Conservation (phyloP, 2,329 filamentous ascomycete genomes). For the Pseudogymnoascus verrucosus region DNA sequence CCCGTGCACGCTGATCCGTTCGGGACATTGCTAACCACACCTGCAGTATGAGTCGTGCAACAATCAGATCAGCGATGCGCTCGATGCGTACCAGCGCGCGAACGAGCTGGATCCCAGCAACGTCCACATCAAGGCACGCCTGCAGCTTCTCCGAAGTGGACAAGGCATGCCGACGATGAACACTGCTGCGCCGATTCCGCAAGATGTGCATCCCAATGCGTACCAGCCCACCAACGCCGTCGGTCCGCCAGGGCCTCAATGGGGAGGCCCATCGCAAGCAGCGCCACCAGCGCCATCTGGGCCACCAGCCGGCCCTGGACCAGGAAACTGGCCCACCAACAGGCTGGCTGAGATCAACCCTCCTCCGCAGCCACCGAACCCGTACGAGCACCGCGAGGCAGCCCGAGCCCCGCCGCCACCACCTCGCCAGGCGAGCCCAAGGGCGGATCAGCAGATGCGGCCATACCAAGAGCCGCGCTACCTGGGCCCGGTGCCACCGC, state of each 20-base stretch:
- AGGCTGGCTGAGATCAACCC: conserved; percentile 73
- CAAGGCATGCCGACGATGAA: conserved; percentile 60
- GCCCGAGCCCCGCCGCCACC: conserved; percentile 60
- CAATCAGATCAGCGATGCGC: conserved; percentile 92
- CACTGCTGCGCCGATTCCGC: conserved; percentile 74
- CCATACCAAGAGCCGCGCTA: conserved; percentile 58
- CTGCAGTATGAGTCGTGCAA: conserved; percentile 92
- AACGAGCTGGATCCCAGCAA: conserved; percentile 90
- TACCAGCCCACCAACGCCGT: conserved; percentile 79
- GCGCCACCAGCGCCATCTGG: conserved; percentile 54
- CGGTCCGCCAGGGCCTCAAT: conserved; percentile 79
- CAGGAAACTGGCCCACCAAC: conserved; percentile 50
- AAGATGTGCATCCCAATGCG: conserved; percentile 91
- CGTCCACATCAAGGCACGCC: conserved; percentile 89
- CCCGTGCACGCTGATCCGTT: conserved; percentile 14
- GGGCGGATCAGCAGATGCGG: conserved; percentile 61
- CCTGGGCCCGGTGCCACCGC: conserved; percentile 45
- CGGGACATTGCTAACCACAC: conserved; percentile 19
- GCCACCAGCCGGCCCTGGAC: conserved; percentile 24
- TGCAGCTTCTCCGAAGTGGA: conserved; percentile 80
- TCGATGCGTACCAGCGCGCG: conserved; percentile 91
- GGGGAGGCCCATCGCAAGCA: conserved; percentile 68
- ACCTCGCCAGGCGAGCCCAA: conserved; percentile 67
- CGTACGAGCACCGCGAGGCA: conserved; percentile 71
- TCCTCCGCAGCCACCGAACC: conserved; percentile 68